A percentile compares a stretch with the other conserved stretches of the same genome.
phyloP scores from a whole-genome alignment of 1,284 basidiomycete genomes.

The Leccinum griseonigrum region DNA sequence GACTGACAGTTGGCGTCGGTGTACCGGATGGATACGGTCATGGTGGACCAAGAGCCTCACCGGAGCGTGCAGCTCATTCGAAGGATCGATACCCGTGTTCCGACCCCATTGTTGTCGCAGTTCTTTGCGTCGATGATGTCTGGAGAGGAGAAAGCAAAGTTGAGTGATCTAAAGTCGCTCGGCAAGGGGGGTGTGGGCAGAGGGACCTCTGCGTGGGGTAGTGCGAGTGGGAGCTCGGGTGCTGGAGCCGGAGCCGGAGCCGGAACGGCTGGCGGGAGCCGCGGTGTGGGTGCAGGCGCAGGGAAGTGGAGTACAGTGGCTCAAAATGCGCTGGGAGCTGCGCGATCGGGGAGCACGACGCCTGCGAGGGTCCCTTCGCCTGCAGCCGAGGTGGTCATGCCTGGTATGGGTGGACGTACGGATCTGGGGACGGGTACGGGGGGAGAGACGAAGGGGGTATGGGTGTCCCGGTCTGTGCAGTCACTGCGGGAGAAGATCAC shows the following conservation, averaged over 20 bases:
- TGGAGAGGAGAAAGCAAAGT: conserved; percentile 52
- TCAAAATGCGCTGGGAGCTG: conserved; percentile 11
- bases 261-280: not conserved
- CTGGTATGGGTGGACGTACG: not conserved
- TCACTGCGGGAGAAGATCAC: conserved; percentile 10
- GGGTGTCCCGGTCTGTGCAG: conserved; percentile 25
- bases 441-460: conserved; percentile 9
- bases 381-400: conserved; percentile 1
- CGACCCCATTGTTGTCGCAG: conserved; percentile 65
- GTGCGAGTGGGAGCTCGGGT: not conserved
- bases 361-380: conserved; percentile 24
- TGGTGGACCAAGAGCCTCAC: conserved; percentile 85
- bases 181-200: not conserved
- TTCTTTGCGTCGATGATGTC: conserved; percentile 11
- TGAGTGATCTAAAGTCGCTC: conserved; percentile 48
- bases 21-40: conserved; percentile 79
- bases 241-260: not conserved
- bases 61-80: conserved; percentile 77
- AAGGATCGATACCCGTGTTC: conserved; percentile 77
- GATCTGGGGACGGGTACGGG: not conserved
- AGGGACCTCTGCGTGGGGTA: conserved; percentile 6
- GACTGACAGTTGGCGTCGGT: conserved; percentile 57
- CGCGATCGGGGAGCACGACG: conserved; percentile 18
- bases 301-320: conserved; percentile 24
- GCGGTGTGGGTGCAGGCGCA: not conserved